phyloP scores from a whole-genome alignment of 2,329 filamentous ascomycete species.

The Neonectria faginata region DNA sequence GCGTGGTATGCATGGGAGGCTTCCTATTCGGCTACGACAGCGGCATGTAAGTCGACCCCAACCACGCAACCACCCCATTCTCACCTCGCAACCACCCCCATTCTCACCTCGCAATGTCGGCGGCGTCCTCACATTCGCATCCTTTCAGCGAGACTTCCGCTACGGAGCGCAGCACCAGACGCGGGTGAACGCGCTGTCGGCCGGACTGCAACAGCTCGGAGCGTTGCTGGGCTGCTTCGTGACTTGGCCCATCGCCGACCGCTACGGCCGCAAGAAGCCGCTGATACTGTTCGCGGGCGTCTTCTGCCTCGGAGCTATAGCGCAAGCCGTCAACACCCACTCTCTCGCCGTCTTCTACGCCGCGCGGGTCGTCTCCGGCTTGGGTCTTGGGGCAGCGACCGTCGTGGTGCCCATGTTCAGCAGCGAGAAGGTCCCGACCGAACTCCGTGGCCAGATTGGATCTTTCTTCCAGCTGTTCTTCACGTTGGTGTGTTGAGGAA shows the following conservation, averaged over 20 bases:
- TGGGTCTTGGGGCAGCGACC: constrained; percentile 12
- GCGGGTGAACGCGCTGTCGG: constrained; percentile 18
- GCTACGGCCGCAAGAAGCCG: constrained; percentile 15
- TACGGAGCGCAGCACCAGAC: constrained; percentile 15
- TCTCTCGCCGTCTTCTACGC: constrained; percentile 11
- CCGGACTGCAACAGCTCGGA: constrained; percentile 17
- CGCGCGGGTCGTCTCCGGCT: constrained; percentile 10
- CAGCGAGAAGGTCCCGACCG: constrained; percentile 21
- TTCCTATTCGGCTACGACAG: constrained; percentile 26
- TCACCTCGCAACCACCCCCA: neutral
- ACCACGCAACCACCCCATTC: neutral
- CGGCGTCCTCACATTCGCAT: constrained; percentile 29
- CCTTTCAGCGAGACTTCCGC: constrained; percentile 28
- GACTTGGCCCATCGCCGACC: constrained; percentile 13
- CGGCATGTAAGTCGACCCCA: constrained; percentile 17
- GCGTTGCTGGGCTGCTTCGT: constrained; percentile 21
- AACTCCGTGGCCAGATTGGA: constrained; percentile 16
- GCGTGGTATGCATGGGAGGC: constrained; percentile 17
- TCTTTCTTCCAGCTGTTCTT: constrained; percentile 21
- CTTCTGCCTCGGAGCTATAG: constrained; percentile 15
- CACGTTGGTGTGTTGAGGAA: constrained; percentile 6
- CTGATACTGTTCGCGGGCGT: constrained; percentile 13
- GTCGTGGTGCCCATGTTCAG: constrained; percentile 21
- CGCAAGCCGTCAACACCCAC: constrained; percentile 14
- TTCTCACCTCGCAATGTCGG: constrained; percentile 19